A percentile compares a stretch with the other conserved stretches of the same genome.
phyloP scores from a whole-genome alignment of 176 grass and related monocot genomes.

The Coix lacrymajobi region DNA sequence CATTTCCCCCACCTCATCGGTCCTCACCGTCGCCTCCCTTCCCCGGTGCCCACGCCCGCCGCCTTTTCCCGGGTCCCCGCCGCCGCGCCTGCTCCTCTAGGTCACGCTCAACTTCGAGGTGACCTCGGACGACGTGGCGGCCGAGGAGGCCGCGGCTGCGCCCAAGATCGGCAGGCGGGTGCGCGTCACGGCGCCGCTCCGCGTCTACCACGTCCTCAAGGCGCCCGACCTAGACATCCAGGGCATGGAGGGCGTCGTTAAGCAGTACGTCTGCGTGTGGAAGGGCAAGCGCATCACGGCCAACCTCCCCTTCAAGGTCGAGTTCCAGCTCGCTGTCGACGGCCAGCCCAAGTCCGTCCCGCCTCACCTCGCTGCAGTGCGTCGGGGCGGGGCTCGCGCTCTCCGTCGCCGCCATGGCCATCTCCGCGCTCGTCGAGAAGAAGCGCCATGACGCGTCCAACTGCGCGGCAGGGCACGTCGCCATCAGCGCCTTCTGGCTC shows the following conservation, averaged over 20 bases:
- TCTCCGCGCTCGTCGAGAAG: conserved; percentile 50
- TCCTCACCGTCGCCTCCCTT: conserved; percentile 10
- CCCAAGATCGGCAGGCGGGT: conserved; percentile 76
- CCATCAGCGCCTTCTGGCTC: conserved; percentile 58
- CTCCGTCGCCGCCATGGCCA: conserved; percentile 45
- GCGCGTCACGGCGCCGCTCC: conserved; percentile 78
- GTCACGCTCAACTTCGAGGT: conserved; percentile 58
- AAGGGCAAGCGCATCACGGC: conserved; percentile 92
- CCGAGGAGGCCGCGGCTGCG: conserved; percentile 64
- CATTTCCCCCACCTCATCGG: too few species aligned
- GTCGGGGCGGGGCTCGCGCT: conserved; percentile 44
- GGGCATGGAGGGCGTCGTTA: conserved; percentile 84
- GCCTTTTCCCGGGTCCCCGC: background rate
- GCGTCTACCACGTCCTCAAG: conserved; percentile 87
- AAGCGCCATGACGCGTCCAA: conserved; percentile 36
- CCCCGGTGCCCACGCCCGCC: background rate
- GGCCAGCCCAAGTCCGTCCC: conserved; percentile 69
- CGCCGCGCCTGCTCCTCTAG: conserved; percentile 34
- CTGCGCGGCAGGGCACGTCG: background rate
- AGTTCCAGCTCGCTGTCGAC: conserved; percentile 57
- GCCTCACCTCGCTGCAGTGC: conserved; percentile 65
- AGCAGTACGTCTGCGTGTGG: conserved; percentile 86
- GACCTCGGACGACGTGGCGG: conserved; percentile 40
- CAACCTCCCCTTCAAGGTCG: conserved; percentile 89
- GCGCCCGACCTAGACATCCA: conserved; percentile 82